Conservation (phyloP, 2,329 filamentous ascomycete genomes). For the Claviceps humidiphila region DNA sequence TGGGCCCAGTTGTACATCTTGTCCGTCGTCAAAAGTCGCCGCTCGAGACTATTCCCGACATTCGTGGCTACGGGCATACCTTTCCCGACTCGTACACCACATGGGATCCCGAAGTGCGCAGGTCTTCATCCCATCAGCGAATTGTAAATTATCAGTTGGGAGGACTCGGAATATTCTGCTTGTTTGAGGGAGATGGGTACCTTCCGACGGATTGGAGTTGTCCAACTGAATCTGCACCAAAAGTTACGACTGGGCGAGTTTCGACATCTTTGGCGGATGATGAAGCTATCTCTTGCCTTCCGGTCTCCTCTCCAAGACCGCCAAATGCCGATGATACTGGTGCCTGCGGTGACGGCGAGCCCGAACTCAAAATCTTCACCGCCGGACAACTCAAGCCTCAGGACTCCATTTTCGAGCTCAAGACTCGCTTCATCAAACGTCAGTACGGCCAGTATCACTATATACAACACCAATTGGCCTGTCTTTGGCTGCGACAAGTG, state of each 20-base stretch:
- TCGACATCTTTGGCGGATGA: not conserved
- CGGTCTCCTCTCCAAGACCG: not conserved
- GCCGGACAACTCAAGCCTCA: constrained; percentile 12
- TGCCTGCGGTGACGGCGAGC: constrained; percentile 8
- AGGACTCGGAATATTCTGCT: constrained; percentile 14
- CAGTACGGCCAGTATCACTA: constrained; percentile 14
- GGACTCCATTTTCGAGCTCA: constrained; percentile 27
- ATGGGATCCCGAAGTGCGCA: constrained; percentile 40
- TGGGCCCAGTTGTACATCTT: constrained; percentile 43
- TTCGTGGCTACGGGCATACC: constrained; percentile 49
- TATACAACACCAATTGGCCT: constrained; percentile 22
- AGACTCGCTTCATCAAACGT: constrained; percentile 24
- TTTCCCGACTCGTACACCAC: constrained; percentile 55
- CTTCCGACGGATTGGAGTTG: constrained; percentile 1
- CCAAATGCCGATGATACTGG: not conserved
- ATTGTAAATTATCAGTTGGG: constrained; percentile 1
- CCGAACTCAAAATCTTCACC: constrained; percentile 8
- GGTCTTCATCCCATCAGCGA: constrained; percentile 49
- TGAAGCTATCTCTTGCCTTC: not conserved
- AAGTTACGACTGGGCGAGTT: not conserved
- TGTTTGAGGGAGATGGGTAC: constrained; percentile 18
- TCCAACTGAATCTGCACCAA: not conserved
- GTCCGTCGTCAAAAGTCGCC: constrained; percentile 48
- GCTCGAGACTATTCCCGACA: constrained; percentile 37
- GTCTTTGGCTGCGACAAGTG: constrained; percentile 28